These are phyloP conservation scores for Candida ulmi DNA, from an alignment of 805 yeast species.

Conservation along the genomic window DNA sequence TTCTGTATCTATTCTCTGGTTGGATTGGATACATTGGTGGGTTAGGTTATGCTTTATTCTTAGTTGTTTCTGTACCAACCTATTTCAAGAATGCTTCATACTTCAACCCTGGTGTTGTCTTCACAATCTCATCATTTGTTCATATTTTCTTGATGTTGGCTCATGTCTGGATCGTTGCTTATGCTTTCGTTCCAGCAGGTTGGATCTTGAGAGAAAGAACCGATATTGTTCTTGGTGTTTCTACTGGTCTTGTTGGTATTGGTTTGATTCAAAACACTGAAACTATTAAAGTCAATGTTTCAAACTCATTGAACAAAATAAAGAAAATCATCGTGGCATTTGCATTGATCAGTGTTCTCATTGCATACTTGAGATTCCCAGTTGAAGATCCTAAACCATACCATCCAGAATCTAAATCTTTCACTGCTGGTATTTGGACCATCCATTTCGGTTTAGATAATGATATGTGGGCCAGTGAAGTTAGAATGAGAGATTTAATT, in stretches of 20 bases:
- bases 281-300: conserved; percentile 3
- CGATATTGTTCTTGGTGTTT: conserved; percentile 58
- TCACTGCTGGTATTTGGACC: conserved; percentile 98
- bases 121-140: conserved; percentile 42
- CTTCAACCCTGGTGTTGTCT: conserved; percentile 50
- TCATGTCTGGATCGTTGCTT: conserved; percentile 96
- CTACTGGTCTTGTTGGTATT: conserved; percentile 45
- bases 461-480: conserved; percentile 96
- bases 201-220: conserved; percentile 82
- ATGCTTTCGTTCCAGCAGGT: conserved; percentile 97
- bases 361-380: conserved; percentile 53
- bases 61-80: conserved; percentile 60
- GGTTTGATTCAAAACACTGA: conserved; percentile 37
- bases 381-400: conserved; percentile 59
- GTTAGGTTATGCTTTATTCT: conserved; percentile 53
- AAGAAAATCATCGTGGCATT: conserved; percentile 30
- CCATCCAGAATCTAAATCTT: conserved; percentile 59
- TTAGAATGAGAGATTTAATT: conserved; percentile 79
- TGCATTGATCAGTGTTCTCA: conserved; percentile 39
- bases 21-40: conserved; percentile 82
- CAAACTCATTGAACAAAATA: conserved; percentile 11
- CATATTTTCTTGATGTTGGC: conserved; percentile 59
- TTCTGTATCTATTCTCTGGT: conserved; percentile 47
- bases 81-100: conserved; percentile 53
- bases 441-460: conserved; percentile 96